These are phyloP conservation scores for Diaporthe nobilis DNA, from an alignment of 2,329 filamentous ascomycete genomes.

Conservation along the genomic window DNA sequence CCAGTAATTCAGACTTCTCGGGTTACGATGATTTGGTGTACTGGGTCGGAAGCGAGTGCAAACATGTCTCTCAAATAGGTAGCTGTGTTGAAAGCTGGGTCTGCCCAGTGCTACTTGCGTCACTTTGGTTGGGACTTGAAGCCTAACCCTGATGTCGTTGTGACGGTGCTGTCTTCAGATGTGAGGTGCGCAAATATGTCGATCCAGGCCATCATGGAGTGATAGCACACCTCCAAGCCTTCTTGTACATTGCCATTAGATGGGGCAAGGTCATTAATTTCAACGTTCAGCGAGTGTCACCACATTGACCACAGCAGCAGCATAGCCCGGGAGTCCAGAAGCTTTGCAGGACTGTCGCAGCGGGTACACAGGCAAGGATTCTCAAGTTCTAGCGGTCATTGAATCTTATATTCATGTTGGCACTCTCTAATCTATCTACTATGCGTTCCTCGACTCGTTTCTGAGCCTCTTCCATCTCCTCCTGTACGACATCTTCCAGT, in stretches of 20 bases:
- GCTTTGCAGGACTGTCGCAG: neutral
- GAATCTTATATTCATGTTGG: slow-evolving; percentile 31
- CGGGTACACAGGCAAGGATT: neutral
- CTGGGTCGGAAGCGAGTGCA: neutral
- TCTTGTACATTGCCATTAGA: neutral
- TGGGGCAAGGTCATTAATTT: neutral
- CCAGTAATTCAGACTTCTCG: neutral
- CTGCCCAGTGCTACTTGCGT: slow-evolving; percentile 22
- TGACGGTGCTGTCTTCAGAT: neutral
- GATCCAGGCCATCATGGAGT: neutral
- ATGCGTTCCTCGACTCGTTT: slow-evolving; percentile 28
- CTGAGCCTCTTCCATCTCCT: slow-evolving; percentile 33
- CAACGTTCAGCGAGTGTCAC: neutral
- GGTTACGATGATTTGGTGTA: neutral
- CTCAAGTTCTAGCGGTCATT: slow-evolving; percentile 7
- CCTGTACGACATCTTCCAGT: slow-evolving; percentile 23
- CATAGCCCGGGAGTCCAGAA: neutral
- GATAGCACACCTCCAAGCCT: neutral
- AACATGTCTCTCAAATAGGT: neutral
- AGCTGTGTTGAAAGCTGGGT: neutral
- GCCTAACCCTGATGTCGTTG: slow-evolving; percentile 21
- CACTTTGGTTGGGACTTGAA: slow-evolving; percentile 7
- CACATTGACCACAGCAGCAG: neutral
- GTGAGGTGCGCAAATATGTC: neutral
- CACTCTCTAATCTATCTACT: slow-evolving; percentile 29